Base-by-base conservation (phyloP, 2,329 filamentous ascomycete species). In the Bipolaris zeicola region DNA sequence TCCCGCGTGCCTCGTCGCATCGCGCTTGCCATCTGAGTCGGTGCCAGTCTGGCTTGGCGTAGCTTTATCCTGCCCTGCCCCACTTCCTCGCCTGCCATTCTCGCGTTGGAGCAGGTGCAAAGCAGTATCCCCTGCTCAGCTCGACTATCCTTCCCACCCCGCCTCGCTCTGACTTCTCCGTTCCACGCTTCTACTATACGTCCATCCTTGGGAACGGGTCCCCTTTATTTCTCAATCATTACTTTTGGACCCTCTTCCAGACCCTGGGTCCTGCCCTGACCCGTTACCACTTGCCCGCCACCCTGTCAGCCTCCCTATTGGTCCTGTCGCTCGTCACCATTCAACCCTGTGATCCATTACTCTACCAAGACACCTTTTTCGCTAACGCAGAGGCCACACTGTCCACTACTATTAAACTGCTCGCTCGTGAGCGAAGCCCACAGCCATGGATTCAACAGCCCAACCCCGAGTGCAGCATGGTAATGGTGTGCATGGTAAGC, bases 381-480 rank as follows among this genome's bases (percentile, higher is more conserved):
- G 44, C 45, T 56, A 52, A 44, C 54, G 33, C 41, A 28, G 13
- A 51, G 28, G 38, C 20, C 33, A 18, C 14, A n/a, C 43, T 36
- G 6, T 28, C 14, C 50, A 43, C 38, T 33, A 44, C 38, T 34
- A 38, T 47, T 47, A 11, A 39, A 36, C 14, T 26, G 39, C 31
- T 38, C 41, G 28, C 54, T 44, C 38, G 37, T 53, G 50, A 44
- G 44, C 37, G 26, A 44, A 44, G 20, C 39, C 49, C 20, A 20
- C 39, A 57, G 60, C 49, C 60, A 74, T 75, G 73, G 72, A 76
- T 50, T 52, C 61, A 48, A 56, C 65, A 48, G 62, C 67, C 54
- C 71, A 71, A 44, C 70, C 70, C 50, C 69, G 68, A 36, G 62
- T 60, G 39, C 55, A 52, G 39, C 50, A 57, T 45, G 50, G 41